Evolutionary conservation across 2,329 filamentous ascomycete genomes (phyloP).

Genomic region (Microdochium paspali): DNA sequence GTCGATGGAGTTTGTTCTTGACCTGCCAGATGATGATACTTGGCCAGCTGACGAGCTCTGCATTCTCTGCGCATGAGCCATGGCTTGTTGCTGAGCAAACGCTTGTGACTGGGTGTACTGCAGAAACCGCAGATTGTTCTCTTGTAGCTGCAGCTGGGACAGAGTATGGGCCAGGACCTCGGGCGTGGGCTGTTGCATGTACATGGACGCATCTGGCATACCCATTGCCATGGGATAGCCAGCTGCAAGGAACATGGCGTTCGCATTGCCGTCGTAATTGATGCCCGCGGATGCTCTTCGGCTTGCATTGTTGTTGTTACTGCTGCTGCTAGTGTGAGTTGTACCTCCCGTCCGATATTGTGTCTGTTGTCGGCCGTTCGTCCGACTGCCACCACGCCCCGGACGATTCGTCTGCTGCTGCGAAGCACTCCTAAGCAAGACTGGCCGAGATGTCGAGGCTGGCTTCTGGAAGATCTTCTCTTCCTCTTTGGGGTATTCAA

Average conservation of each 20-base stretch:
- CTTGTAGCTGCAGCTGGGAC: slow-evolving; percentile 35
- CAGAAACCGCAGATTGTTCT: slow-evolving; percentile 33
- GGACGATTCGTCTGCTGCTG: slow-evolving; percentile 43
- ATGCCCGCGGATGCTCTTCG: slow-evolving; percentile 45
- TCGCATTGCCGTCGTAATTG: slow-evolving; percentile 35
- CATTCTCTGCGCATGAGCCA: slow-evolving; percentile 33
- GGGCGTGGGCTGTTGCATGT: slow-evolving; percentile 30
- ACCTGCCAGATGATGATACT: slow-evolving; percentile 34
- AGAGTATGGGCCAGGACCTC: slow-evolving; percentile 31
- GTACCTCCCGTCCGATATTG: slow-evolving; percentile 27
- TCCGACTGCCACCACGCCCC: slow-evolving; percentile 34
- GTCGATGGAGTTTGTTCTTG: slow-evolving; percentile 55
- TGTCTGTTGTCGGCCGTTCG: slow-evolving; percentile 33
- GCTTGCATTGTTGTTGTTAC: slow-evolving; percentile 21
- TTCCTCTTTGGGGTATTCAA: slow-evolving; percentile 79
- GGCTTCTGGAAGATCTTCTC: slow-evolving; percentile 51
- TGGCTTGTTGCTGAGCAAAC: slow-evolving; percentile 31
- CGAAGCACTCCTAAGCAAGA: slow-evolving; percentile 51
- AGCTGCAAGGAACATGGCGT: slow-evolving; percentile 27
- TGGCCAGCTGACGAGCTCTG: slow-evolving; percentile 20
- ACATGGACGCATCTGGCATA: slow-evolving; percentile 39
- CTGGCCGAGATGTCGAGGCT: slow-evolving; percentile 41
- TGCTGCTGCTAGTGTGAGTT: slow-evolving; percentile 19
- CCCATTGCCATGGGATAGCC: slow-evolving; percentile 29
- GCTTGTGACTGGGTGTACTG: slow-evolving; percentile 36